Percentiles rank a stretch among this genome's conserved stretches.
Conservation (phyloP, 2,329 filamentous ascomycete genomes). For the Lasiodiplodia hormozganensis region DNA sequence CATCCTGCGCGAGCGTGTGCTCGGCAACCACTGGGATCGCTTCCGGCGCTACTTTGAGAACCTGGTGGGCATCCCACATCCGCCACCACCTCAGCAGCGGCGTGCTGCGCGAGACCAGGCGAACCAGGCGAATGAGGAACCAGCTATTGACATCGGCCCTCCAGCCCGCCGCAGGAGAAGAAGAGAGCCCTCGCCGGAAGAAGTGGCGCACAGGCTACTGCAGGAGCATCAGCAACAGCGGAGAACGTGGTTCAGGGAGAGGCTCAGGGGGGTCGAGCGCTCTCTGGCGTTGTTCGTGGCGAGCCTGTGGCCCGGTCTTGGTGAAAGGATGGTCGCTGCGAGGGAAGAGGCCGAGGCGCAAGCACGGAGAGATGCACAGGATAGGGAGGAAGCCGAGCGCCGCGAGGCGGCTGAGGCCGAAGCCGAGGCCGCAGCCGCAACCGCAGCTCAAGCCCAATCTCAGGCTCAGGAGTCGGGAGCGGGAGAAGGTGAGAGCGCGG, state of each 20-base stretch:
- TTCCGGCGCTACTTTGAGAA: slow-evolving; percentile 48
- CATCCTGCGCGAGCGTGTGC: slow-evolving; percentile 30
- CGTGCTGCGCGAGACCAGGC: slow-evolving; percentile 1
- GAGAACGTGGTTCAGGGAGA: slow-evolving; percentile 41
- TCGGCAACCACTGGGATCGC: slow-evolving; percentile 38
- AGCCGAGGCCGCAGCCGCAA: neutral
- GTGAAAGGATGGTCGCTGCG: slow-evolving; percentile 65
- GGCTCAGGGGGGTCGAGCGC: slow-evolving; percentile 58
- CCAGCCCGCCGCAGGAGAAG: neutral
- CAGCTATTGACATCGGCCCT: neutral
- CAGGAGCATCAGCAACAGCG: slow-evolving; percentile 42
- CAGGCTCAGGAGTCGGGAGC: neutral
- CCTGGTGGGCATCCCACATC: slow-evolving; percentile 35
- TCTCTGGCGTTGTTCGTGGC: slow-evolving; percentile 68
- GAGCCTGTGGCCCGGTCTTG: slow-evolving; percentile 67
- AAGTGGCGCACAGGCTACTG: slow-evolving; percentile 50
- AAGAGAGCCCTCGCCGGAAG: slow-evolving; percentile 41
- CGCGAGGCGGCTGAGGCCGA: slow-evolving; percentile 10
- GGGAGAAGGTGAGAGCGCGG: neutral
- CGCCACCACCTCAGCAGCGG: slow-evolving; percentile 3
- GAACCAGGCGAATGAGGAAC: slow-evolving; percentile 3
- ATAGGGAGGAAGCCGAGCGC: slow-evolving; percentile 13
- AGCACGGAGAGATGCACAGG: slow-evolving; percentile 25
- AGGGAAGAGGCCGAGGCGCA: slow-evolving; percentile 54
- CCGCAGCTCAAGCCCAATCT: neutral